Percentiles rank a stretch among this genome's conserved stretches.
phyloP scores from a whole-genome alignment of 1,284 basidiomycete genomes.

The Naganishia liquefaciens region DNA sequence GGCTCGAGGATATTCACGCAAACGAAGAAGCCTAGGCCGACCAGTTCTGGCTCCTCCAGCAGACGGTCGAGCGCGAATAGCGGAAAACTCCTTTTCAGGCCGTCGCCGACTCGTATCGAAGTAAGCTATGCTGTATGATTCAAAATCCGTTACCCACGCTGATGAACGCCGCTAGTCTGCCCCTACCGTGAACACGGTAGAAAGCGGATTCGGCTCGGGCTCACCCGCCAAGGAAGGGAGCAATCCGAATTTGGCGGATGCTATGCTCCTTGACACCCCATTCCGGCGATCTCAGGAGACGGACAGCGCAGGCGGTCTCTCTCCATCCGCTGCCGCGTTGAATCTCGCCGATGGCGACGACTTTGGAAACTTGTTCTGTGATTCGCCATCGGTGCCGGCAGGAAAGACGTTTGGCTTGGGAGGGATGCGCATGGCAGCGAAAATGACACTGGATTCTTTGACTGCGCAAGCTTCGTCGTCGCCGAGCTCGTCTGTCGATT shows the following conservation, averaged over 20 bases:
- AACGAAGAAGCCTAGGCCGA: slow-evolving; percentile 18
- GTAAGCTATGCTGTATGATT: neutral
- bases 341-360: slow-evolving; percentile 30
- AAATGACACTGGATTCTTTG: slow-evolving; percentile 40
- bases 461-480: slow-evolving; percentile 36
- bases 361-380: slow-evolving; percentile 49
- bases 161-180: slow-evolving; percentile 4
- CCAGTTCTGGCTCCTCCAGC: slow-evolving; percentile 9
- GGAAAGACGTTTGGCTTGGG: slow-evolving; percentile 46
- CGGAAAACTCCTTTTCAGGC: slow-evolving; percentile 19
- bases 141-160: neutral
- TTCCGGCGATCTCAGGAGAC: slow-evolving; percentile 5
- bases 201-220: neutral
- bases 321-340: neutral
- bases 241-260: slow-evolving; percentile 10
- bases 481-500: slow-evolving; percentile 47
- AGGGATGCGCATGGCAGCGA: slow-evolving; percentile 38
- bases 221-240: slow-evolving; percentile 17
- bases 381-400: slow-evolving; percentile 20
- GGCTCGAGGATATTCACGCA: slow-evolving; percentile 7
- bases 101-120: slow-evolving; percentile 20
- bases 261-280: slow-evolving; percentile 21
- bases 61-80: slow-evolving; percentile 16
- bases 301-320: neutral
- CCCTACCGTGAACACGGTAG: neutral